Conservation (phyloP, 768 basidiomycete species). For the Hypholoma fasciculare region DNA sequence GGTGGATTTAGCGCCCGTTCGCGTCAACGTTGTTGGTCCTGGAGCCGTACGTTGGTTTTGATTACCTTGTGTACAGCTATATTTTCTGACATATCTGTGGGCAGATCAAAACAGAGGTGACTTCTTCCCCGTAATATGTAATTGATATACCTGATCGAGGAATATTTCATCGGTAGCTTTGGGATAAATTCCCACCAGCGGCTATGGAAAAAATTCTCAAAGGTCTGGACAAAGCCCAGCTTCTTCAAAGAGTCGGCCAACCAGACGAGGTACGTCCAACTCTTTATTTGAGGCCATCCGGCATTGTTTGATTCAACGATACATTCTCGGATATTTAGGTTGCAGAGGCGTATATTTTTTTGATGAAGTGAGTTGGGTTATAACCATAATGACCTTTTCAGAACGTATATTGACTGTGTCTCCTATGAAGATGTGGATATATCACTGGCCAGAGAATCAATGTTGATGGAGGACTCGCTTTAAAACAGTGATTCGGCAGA, state of each 20-base stretch:
- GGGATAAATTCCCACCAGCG: not conserved
- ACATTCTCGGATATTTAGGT: not conserved
- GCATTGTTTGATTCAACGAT: no score
- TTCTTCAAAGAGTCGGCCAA: not conserved
- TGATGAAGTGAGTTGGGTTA: conserved; percentile 4
- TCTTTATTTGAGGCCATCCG: not conserved
- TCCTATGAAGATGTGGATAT: not conserved
- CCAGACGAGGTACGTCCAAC: not conserved
- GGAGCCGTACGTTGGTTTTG: not conserved
- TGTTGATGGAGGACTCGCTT: not conserved
- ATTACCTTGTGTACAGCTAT: not conserved
- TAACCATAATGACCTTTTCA: not conserved
- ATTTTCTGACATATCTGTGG: no score
- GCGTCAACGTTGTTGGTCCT: conserved; percentile 2
- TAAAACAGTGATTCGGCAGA: no score
- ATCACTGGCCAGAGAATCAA: conserved; percentile 3
- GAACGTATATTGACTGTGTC: not conserved
- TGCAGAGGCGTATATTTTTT: conserved; percentile 5
- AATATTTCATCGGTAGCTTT: not conserved
- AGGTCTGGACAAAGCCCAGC: not conserved
- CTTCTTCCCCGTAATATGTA: not conserved
- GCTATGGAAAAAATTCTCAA: not conserved
- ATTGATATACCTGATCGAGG: no score
- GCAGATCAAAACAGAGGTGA: not conserved
- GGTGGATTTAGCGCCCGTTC: conserved; percentile 5